Evolutionary conservation across 257 asterid genomes (phyloP).

Genomic region (Solanum arcanum): DNA sequence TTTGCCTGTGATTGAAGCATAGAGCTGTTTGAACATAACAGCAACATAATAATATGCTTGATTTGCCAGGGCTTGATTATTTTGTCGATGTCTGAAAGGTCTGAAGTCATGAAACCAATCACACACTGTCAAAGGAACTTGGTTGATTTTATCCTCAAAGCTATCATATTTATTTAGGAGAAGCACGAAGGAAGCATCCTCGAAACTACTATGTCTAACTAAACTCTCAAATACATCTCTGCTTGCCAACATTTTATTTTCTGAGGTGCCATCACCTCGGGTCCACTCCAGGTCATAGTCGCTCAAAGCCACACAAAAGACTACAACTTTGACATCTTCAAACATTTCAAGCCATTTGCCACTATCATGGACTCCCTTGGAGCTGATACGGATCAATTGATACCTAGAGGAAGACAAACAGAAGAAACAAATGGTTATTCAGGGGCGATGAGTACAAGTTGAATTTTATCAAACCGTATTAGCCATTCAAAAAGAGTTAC

Average conservation of each 20-base stretch:
- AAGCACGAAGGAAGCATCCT: slow-evolving; percentile 40
- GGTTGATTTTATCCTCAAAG: slow-evolving; percentile 41
- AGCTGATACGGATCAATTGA: slow-evolving; percentile 41
- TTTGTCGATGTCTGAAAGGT: slow-evolving; percentile 27
- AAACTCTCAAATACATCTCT: slow-evolving; percentile 36
- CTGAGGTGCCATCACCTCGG: slow-evolving; percentile 9
- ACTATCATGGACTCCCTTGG: slow-evolving; percentile 22
- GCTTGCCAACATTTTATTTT: slow-evolving; percentile 47
- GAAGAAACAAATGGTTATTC: not conserved
- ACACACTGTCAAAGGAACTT: slow-evolving; percentile 47
- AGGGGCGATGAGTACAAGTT: not conserved
- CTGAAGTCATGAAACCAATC: slow-evolving; percentile 62
- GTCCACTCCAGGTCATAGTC: slow-evolving; percentile 37
- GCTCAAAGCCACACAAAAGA: slow-evolving; percentile 42
- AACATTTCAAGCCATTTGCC: slow-evolving; percentile 59
- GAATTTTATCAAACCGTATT: not conserved
- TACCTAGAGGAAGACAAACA: slow-evolving; percentile 21
- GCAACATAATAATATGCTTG: slow-evolving; percentile 58
- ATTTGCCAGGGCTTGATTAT: slow-evolving; percentile 30
- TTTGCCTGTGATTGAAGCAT: slow-evolving; percentile 38
- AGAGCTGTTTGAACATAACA: slow-evolving; percentile 43
- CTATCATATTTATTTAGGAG: slow-evolving; percentile 45
- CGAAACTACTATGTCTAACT: slow-evolving; percentile 24
- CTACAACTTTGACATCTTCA: slow-evolving; percentile 26
- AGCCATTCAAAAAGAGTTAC: slow-evolving; percentile 20